A percentile compares a stretch with the other conserved stretches of the same genome.
Evolutionary conservation across 169 alveolate species (phyloP).

Genomic region (Plasmodium gonderi): DNA sequence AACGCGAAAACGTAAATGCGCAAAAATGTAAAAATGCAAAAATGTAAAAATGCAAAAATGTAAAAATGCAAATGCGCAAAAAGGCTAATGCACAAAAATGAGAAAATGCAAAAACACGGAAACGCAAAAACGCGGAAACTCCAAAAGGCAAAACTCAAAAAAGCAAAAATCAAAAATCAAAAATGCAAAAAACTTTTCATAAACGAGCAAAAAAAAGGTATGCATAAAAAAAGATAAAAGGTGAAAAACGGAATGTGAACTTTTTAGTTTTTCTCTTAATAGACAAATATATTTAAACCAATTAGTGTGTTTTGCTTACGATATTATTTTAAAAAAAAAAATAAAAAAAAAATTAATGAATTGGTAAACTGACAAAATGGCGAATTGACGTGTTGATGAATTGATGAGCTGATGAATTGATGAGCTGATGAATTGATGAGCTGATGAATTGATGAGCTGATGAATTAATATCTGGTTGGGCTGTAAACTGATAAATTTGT

Average conservation of each 20-base stretch:
- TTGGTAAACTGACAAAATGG: not conserved
- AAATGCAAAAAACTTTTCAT: not conserved
- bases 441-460: not conserved
- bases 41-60: not conserved
- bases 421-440: not conserved
- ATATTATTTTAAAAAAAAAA: not conserved
- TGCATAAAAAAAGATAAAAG: no score
- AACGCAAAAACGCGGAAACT: not conserved
- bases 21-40: not conserved
- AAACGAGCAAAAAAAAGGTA: no score
- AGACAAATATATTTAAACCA: conserved; percentile 2
- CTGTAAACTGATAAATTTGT: not conserved
- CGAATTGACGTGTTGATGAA: not conserved
- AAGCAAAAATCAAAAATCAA: not conserved
- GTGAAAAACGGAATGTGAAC: not conserved
- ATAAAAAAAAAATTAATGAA: not conserved
- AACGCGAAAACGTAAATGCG: not conserved
- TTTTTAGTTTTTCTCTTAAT: not conserved
- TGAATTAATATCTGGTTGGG: not conserved
- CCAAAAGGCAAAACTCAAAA: not conserved
- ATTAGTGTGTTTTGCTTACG: not conserved
- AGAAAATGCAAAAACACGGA: not conserved
- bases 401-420: not conserved
- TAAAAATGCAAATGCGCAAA: not conserved
- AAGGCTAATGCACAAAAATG: not conserved